Evolutionary conservation across 108 stramenopile species (phyloP).

Genomic region (Cyclotella atomus): DNA sequence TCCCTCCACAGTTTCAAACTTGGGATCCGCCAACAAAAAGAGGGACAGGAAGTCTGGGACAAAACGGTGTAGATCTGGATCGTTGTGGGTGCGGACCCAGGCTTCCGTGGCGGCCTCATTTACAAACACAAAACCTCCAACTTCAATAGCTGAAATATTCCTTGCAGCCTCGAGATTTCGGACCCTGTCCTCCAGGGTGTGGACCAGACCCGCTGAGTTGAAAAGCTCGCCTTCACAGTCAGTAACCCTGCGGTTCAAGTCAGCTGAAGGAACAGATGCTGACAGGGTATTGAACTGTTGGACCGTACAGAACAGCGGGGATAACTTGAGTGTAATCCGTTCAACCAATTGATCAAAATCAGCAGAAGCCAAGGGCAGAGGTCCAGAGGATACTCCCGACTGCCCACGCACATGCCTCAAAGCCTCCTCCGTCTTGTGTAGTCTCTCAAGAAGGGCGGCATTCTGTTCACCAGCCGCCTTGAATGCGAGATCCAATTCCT

Average conservation of each 20-base stretch:
- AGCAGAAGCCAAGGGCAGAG: no score
- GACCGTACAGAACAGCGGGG: no score
- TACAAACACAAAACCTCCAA: slow-evolving; percentile 1
- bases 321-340: no score
- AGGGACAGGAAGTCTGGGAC: background rate
- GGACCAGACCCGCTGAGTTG: background rate
- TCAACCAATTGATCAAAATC: no score
- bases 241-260: background rate
- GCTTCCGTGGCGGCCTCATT: background rate
- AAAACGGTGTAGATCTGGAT: background rate
- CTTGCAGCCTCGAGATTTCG: background rate
- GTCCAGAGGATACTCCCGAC: no score
- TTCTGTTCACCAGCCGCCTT: no score
- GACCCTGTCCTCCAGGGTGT: background rate
- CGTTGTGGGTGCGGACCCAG: background rate
- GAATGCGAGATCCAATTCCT: no score
- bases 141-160: background rate
- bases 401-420: no score
- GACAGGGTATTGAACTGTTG: background rate
- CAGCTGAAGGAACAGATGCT: background rate
- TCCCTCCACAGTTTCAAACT: background rate
- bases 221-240: background rate
- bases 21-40: background rate
- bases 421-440: no score
- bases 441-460: no score